phyloP scores from a whole-genome alignment of 495 filamentous ascomycete genomes.

The Hypomontagnella submonticulosa region DNA sequence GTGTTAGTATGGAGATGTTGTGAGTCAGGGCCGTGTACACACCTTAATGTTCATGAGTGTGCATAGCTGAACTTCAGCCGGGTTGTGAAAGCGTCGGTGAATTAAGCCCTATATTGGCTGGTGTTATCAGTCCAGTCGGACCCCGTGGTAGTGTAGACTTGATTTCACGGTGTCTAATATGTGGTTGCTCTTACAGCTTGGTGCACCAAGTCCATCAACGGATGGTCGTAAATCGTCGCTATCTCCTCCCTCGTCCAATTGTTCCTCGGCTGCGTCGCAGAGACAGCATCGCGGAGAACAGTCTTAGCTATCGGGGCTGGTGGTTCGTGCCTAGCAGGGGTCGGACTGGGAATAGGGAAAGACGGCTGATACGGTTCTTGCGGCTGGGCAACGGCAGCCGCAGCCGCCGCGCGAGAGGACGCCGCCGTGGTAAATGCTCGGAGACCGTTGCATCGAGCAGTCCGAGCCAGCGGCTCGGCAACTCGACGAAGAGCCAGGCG shows the following conservation, averaged over 20 bases:
- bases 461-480: constrained; percentile 26
- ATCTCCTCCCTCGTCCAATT: constrained; percentile 85
- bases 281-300: constrained; percentile 59
- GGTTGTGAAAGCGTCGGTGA: constrained; percentile 84
- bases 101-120: constrained; percentile 66
- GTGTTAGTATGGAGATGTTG: background rate
- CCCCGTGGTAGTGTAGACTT: background rate
- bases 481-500: constrained; percentile 33
- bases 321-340: constrained; percentile 21
- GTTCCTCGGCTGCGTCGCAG: constrained; percentile 67
- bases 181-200: constrained; percentile 67
- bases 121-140: constrained; percentile 34
- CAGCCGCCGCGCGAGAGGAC: constrained; percentile 24
- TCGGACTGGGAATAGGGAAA: constrained; percentile 25
- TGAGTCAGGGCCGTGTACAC: background rate
- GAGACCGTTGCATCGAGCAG: constrained; percentile 19
- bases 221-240: constrained; percentile 76
- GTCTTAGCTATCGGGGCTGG: constrained; percentile 15
- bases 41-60: constrained; percentile 91
- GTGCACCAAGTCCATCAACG: constrained; percentile 79
- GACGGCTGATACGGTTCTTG: constrained; percentile 22
- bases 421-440: constrained; percentile 32
- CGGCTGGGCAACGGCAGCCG: constrained; percentile 29
- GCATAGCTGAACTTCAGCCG: constrained; percentile 83
- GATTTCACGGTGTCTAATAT: background rate